Base-by-base conservation (phyloP, 2,329 filamentous ascomycete species). In the Coleophoma cylindrospora region DNA sequence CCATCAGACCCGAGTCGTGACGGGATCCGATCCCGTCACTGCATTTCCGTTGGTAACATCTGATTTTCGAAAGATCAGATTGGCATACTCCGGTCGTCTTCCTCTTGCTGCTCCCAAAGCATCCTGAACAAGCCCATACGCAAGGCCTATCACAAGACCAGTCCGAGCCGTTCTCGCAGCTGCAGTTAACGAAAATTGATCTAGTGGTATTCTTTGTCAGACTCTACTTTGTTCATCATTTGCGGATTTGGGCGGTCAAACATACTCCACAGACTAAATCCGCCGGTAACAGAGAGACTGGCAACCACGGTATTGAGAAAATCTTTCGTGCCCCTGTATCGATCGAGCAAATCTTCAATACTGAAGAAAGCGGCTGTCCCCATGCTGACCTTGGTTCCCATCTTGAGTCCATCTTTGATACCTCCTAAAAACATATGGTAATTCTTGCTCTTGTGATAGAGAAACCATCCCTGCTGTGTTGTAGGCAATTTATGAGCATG, bases 401-500 rank as follows among this genome's bases (percentile, higher is more conserved):
- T 89, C 57, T 79, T 83, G 45, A 89, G 60, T 0, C 90, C 94
- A 62, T 95, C 90, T 47, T 81, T 81, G 15, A 95, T 73, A 1
- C 87, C 92, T 27, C 27, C 27, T 19, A 87, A 78, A 61, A 89
- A 84, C 47, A 87, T 80, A 61, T 90, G 83, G 72, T 99, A 97
- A 70, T 96, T 97, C 70, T 97, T 97, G 66, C 84, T 89, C 71
- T 96, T 96, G 74, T 97, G 92, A 69, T 99, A 99, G n/a, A 97
- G 80, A 66, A 92, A 99, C 94, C 94, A 99, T 15, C 91, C 92
- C 2, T 84, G 82, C 22, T 89, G 84, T 1, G 85, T 85, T 3
- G 81, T 84, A 17, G 94, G 94, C 54, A 96, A 83, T 57, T 92
- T 88, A 74, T 99, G 94, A 1, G 94, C 91, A 65, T 99, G 95